Conservation (phyloP, 1,284 basidiomycete species). For the Moesziomyces parantarcticus region DNA sequence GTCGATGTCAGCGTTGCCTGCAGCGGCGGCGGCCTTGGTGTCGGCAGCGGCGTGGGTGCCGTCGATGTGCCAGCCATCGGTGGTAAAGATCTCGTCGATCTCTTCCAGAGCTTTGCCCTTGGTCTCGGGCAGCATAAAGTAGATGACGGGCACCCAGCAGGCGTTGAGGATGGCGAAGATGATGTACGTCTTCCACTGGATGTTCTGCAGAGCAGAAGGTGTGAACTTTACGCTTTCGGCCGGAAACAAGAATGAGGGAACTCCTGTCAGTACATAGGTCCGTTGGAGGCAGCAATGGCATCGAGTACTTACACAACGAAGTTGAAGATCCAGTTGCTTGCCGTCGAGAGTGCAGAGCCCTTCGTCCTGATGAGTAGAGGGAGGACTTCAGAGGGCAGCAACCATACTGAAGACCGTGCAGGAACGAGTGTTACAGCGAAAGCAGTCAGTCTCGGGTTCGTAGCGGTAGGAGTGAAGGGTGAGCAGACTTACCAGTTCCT, state of each 20-base stretch:
- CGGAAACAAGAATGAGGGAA: too few relatives aligned
- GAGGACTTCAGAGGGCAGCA: constrained; percentile 68
- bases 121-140: constrained; percentile 67
- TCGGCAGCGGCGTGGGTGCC: constrained; percentile 22
- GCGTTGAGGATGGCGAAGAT: constrained; percentile 67
- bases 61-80: constrained; percentile 42
- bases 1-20: constrained; percentile 26
- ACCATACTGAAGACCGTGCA: constrained; percentile 46
- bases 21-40: constrained; percentile 28
- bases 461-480: too few relatives aligned
- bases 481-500: constrained; percentile 72
- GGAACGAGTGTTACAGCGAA: too few relatives aligned
- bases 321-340: constrained; percentile 66
- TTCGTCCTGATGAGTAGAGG: constrained; percentile 67
- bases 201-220: constrained; percentile 73
- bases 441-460: too few relatives aligned
- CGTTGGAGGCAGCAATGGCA: too few relatives aligned
- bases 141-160: constrained; percentile 66
- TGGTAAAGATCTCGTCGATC: constrained; percentile 64
- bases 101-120: constrained; percentile 63
- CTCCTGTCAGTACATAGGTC: too few relatives aligned
- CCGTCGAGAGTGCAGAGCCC: constrained; percentile 67
- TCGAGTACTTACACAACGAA: constrained; percentile 49
- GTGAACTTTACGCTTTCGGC: constrained; percentile 73
- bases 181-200: constrained; percentile 65